Evolutionary conservation across 495 filamentous ascomycete genomes (phyloP).

Genomic region (Penicillium parvum): DNA sequence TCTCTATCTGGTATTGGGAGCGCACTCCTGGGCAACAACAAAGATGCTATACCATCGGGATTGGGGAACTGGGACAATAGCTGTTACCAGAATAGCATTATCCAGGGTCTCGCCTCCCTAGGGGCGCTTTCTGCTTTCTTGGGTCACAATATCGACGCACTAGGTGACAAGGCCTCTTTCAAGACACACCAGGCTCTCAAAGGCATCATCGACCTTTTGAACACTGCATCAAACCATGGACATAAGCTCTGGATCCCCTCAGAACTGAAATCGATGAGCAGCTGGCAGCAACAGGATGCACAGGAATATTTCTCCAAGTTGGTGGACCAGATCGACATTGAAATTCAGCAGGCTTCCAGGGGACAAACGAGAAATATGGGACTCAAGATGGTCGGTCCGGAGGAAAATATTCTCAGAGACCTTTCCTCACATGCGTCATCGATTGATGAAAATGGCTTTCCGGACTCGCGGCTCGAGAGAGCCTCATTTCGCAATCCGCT

Average conservation of each 20-base stretch:
- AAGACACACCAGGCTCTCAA: slow-evolving; percentile 54
- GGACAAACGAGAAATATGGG: slow-evolving; percentile 40
- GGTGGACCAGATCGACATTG: slow-evolving; percentile 79
- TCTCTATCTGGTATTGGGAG: slow-evolving; percentile 40
- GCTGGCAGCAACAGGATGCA: slow-evolving; percentile 95
- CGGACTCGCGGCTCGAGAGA: slow-evolving; percentile 4
- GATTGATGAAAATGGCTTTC: slow-evolving; percentile 1
- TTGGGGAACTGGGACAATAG: slow-evolving; percentile 91
- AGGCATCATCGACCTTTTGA: slow-evolving; percentile 62
- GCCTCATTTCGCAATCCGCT: slow-evolving; percentile 58
- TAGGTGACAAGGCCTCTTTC: slow-evolving; percentile 34
- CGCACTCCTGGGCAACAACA: slow-evolving; percentile 33
- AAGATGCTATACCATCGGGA: slow-evolving; percentile 58
- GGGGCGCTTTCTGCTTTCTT: slow-evolving; percentile 54
- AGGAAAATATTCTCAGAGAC: slow-evolving; percentile 36
- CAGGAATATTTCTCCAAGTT: slow-evolving; percentile 96
- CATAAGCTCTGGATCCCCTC: slow-evolving; percentile 71
- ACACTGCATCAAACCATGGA: slow-evolving; percentile 61
- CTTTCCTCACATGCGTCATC: not conserved
- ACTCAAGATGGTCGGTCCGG: slow-evolving; percentile 36
- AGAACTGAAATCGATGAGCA: slow-evolving; percentile 80
- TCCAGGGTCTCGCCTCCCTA: slow-evolving; percentile 80
- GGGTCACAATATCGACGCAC: slow-evolving; percentile 38
- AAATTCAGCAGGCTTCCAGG: slow-evolving; percentile 51
- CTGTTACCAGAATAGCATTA: slow-evolving; percentile 96